Evolutionary conservation across 768 basidiomycete species (phyloP).

Genomic region (Suillus subluteus): DNA sequence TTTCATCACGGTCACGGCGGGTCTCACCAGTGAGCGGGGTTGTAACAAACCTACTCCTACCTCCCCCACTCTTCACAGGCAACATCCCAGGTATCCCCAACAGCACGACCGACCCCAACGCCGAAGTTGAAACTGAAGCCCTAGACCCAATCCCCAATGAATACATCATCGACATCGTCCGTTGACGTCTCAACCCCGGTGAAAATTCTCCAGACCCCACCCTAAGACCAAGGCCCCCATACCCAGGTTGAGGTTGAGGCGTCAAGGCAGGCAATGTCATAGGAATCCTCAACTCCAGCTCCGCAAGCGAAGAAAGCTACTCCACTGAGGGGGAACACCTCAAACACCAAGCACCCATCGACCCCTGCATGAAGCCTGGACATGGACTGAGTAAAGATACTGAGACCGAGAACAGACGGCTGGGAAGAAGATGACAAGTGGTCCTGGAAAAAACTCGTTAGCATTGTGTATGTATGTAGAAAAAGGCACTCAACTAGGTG

Average conservation of each 20-base stretch:
- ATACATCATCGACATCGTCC: constrained; percentile 66
- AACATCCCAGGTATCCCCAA: constrained; percentile 14
- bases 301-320: constrained; percentile 37
- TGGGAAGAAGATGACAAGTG: no score
- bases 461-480: no score
- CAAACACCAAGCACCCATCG: no score
- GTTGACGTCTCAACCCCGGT: constrained; percentile 30
- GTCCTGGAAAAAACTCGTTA: no score
- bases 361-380: no score
- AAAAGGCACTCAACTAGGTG: no score
- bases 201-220: constrained; percentile 21
- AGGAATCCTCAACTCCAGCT: constrained; percentile 56
- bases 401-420: no score
- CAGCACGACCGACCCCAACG: neutral
- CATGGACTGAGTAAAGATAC: no score
- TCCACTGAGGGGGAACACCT: constrained; percentile 51
- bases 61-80: neutral
- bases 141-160: constrained; percentile 61
- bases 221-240: constrained; percentile 22
- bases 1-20: constrained; percentile 16
- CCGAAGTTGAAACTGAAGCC: constrained; percentile 16
- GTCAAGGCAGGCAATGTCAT: constrained; percentile 46
- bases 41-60: neutral
- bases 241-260: constrained; percentile 10
- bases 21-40: neutral